phyloP scores from a whole-genome alignment of 805 yeast genomes.

The Candida wancherniae region DNA sequence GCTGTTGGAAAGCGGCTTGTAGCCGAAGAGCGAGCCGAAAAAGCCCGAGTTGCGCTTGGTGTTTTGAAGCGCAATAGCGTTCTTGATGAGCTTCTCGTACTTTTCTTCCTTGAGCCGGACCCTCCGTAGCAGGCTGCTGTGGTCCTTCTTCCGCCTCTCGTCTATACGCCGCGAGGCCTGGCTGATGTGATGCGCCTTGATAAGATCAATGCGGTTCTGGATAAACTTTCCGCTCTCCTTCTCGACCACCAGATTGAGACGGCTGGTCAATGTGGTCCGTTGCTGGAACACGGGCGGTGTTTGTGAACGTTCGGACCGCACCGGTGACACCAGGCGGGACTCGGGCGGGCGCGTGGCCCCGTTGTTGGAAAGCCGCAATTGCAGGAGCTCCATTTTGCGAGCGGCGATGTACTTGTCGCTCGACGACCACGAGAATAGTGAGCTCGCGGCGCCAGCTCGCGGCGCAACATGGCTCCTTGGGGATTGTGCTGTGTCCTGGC shows the following conservation, averaged over 20 bases:
- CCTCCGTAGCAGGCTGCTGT: constrained; percentile 32
- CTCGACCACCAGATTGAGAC: constrained; percentile 29
- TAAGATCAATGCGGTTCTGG: constrained; percentile 34
- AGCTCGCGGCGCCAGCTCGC: constrained; percentile 20
- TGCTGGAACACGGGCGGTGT: constrained; percentile 1
- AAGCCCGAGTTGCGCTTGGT: constrained; percentile 22
- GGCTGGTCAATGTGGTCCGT: constrained; percentile 19
- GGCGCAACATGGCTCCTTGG: too few species aligned
- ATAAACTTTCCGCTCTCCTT: constrained; percentile 34
- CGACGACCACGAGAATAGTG: constrained; percentile 42
- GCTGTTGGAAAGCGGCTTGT: constrained; percentile 11
- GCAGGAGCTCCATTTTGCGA: constrained; percentile 24
- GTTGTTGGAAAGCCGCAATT: constrained; percentile 1
- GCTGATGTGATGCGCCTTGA: constrained; percentile 35
- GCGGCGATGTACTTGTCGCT: constrained; percentile 35
- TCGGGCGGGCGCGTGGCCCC: constrained; percentile 1
- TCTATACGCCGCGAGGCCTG: constrained; percentile 33
- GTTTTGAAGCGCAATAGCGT: constrained; percentile 23
- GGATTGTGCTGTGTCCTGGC: too few species aligned
- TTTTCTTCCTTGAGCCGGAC: constrained; percentile 36
- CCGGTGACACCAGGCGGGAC: too few species aligned
- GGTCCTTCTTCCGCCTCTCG: constrained; percentile 37
- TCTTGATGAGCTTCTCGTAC: constrained; percentile 27
- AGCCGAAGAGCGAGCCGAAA: constrained; percentile 30
- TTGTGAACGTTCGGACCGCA: too few species aligned